Evolutionary conservation across 371 early-diverging fungal genomes (phyloP).

Genomic region (Mortierella sp.): DNA sequence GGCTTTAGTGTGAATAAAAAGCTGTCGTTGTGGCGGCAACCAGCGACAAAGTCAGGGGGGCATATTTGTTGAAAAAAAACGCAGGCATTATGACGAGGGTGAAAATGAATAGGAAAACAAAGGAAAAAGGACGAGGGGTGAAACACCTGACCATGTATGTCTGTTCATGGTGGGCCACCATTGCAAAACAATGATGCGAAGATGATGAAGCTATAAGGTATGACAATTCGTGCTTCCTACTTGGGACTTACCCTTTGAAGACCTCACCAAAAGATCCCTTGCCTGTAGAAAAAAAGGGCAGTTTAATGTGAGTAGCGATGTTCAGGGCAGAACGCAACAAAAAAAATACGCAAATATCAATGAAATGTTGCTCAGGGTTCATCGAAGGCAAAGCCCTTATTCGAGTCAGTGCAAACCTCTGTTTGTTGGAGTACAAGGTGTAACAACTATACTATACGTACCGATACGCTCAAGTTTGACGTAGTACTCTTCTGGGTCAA

Average conservation of each 20-base stretch:
- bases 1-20: neutral
- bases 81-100: conserved; percentile 12
- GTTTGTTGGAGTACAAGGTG: conserved; percentile 14
- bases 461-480: conserved; percentile 52
- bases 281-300: conserved; percentile 56
- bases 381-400: neutral
- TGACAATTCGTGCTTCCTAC: neutral
- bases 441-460: conserved; percentile 23
- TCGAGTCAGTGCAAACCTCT: neutral
- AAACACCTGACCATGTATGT: conserved; percentile 20
- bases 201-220: neutral
- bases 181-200: neutral
- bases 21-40: neutral
- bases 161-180: neutral
- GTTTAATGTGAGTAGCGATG: neutral
- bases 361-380: neutral
- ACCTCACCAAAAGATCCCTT: conserved; percentile 94
- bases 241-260: conserved; percentile 79
- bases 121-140: conserved; percentile 3
- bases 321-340: neutral
- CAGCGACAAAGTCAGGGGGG: conserved; percentile 1
- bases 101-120: neutral
- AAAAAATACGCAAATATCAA: too few species aligned
- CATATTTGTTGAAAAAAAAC: neutral
- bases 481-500: conserved; percentile 57